These are phyloP conservation scores for Furcasterigmium furcatum DNA, from an alignment of 2,329 filamentous ascomycete species.

Conservation along the genomic window DNA sequence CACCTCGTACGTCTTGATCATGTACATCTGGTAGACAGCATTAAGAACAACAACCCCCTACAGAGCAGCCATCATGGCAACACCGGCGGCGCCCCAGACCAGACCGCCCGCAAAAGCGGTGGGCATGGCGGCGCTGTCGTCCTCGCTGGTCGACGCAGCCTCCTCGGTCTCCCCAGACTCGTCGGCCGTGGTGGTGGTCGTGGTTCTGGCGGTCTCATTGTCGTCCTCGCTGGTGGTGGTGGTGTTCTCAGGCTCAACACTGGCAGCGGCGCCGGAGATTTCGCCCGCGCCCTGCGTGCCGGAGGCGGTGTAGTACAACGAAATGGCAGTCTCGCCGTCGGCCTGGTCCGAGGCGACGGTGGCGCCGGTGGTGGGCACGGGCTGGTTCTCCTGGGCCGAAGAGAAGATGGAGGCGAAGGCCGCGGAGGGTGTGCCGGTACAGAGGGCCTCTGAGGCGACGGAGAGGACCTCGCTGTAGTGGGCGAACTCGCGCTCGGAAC, in stretches of 20 bases:
- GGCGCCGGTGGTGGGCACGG: slow-evolving; percentile 19
- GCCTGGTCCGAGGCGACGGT: slow-evolving; percentile 27
- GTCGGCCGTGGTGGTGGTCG: slow-evolving; percentile 7
- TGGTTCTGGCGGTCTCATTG: slow-evolving; percentile 2
- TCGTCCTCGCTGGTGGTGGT: slow-evolving; percentile 11
- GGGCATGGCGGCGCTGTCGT: slow-evolving; percentile 18
- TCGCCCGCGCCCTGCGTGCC: slow-evolving; percentile 32
- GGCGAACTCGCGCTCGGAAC: slow-evolving; percentile 26
- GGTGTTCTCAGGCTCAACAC: slow-evolving; percentile 20
- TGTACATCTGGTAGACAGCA: no score
- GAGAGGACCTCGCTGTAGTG: slow-evolving; percentile 30
- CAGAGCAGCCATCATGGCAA: slow-evolving; percentile 22
- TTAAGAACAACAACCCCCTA: no score
- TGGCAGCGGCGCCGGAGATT: slow-evolving; percentile 36
- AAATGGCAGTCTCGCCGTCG: slow-evolving; percentile 33
- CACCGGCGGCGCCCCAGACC: slow-evolving; percentile 20
- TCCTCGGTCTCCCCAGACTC: background rate
- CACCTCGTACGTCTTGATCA: no score
- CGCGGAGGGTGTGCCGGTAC: slow-evolving; percentile 32
- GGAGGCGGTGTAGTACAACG: slow-evolving; percentile 36
- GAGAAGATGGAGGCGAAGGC: slow-evolving; percentile 18
- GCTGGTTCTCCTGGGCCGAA: background rate
- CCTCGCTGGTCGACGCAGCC: background rate
- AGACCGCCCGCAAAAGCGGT: slow-evolving; percentile 20
- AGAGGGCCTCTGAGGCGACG: slow-evolving; percentile 29